phyloP scores from a whole-genome alignment of 257 asterid genomes.

The Solanum peruvianum region DNA sequence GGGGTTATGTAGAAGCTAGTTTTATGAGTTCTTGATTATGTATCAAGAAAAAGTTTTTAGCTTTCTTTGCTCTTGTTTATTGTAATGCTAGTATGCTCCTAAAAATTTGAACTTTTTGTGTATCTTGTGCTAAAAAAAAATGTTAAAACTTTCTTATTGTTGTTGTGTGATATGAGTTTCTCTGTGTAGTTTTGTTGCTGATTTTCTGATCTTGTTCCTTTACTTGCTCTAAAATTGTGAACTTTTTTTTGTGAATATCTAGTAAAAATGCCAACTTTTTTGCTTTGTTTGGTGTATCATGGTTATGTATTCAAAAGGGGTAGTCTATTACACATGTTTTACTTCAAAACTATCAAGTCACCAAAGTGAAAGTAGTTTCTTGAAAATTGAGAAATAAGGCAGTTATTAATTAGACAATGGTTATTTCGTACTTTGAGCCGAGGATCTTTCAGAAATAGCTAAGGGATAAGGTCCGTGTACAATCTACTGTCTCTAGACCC shows the following conservation, averaged over 20 bases:
- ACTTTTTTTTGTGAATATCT: neutral
- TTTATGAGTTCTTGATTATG: neutral
- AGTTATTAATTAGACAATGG: neutral
- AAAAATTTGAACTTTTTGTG: neutral
- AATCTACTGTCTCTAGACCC: too few relatives aligned
- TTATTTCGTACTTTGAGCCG: neutral
- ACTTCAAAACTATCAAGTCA: neutral
- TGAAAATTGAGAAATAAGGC: neutral
- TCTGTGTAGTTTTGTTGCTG: too few relatives aligned
- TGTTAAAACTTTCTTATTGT: neutral
- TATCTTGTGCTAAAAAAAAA: neutral
- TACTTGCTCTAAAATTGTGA: neutral
- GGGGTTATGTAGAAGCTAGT: too few relatives aligned
- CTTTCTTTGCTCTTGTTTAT: neutral
- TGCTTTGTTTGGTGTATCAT: too few relatives aligned
- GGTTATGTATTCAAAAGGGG: too few relatives aligned
- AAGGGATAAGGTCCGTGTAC: neutral
- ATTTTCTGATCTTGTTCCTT: too few relatives aligned
- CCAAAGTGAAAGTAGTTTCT: neutral
- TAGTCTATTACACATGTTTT: neutral
- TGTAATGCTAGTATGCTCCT: neutral
- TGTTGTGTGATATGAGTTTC: neutral
- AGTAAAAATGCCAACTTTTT: too few relatives aligned
- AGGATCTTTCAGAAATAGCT: neutral
- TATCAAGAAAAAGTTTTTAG: neutral